phyloP scores from a whole-genome alignment of 352 stramenopile species.

The Globisporangium heterothallicum region DNA sequence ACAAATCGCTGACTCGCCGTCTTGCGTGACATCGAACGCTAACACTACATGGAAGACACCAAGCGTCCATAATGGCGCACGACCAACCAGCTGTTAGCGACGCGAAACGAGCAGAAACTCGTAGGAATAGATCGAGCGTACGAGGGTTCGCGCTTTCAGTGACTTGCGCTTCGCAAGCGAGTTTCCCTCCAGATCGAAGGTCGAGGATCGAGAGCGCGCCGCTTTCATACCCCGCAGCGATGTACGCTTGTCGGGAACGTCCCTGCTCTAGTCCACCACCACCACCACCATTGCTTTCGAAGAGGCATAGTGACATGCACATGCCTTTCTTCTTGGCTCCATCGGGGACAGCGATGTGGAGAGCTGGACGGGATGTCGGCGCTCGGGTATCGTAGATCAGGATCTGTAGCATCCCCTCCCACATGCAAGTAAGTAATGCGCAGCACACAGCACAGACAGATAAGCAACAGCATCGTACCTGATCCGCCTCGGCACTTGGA shows the following conservation, averaged over 20 bases:
- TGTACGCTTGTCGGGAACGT: slow-evolving; percentile 21
- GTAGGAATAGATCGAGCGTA: slow-evolving; percentile 18
- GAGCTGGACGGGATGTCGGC: slow-evolving; percentile 17
- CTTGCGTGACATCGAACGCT: slow-evolving; percentile 55
- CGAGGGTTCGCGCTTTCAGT: slow-evolving; percentile 37
- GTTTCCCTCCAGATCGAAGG: slow-evolving; percentile 41
- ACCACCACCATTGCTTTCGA: slow-evolving; percentile 9
- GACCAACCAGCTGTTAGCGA: too few species aligned
- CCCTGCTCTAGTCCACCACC: not conserved
- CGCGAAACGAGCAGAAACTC: too few species aligned
- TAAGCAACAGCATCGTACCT: slow-evolving; percentile 14
- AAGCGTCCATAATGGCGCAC: too few species aligned
- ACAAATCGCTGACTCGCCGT: slow-evolving; percentile 50
- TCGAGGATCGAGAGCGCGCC: slow-evolving; percentile 66
- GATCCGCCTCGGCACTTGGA: slow-evolving; percentile 35
- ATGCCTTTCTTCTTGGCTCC: slow-evolving; percentile 29
- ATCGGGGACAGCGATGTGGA: slow-evolving; percentile 28
- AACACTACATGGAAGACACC: slow-evolving; percentile 38
- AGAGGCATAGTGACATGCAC: slow-evolving; percentile 32
- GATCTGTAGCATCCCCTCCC: too few species aligned
- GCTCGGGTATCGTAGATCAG: slow-evolving; percentile 41
- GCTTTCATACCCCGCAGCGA: slow-evolving; percentile 66
- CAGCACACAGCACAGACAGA: not conserved
- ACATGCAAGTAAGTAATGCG: too few species aligned
- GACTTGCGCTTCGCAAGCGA: slow-evolving; percentile 45